Base-by-base conservation (phyloP, 106 monocot species). In the Gastrodia elata region DNA sequence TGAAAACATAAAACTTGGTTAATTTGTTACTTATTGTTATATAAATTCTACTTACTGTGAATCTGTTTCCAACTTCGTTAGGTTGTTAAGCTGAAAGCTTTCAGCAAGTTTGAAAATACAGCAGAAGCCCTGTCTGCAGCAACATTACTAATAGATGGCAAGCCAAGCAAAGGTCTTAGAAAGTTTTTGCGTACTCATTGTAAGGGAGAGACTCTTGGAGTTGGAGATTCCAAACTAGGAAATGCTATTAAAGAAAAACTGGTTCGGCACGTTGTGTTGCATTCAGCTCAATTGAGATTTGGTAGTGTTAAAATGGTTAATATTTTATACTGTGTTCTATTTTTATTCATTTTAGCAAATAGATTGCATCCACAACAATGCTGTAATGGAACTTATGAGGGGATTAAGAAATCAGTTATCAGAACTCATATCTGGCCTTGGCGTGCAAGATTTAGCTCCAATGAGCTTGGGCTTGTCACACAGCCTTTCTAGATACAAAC, bases 381-480 rank as follows among this genome's bases (percentile, higher is more conserved):
- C 88, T 26, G 90, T 98, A 3, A 93, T 98, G 97, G 97, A 93
- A 74, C 74, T 98, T 56, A 93, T 98, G 97, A 98, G 97, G 59
- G 97, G 97, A 32, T 68, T 98, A 22, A 83, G 97, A 44, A 93
- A 42, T 72, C 97, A 98, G 79, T 64, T 98, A 33, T 87, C 93
- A 4, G 97, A 98, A 22, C 88, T 98, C 18, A 88, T 98, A 42
- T 81, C 92, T 36, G 97, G 97, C 2, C 75, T 98, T 77, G 97
- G 79, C 30, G 78, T 74, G 24, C 90, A 98, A 80, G 97, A 98
- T 80, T 65, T 98, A 30, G 93, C 84, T 44, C 93, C 97, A 13
- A 98, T 98, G 97, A 98, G 97, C 77, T 78, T 98, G 79, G 97
- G 97, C 49, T 75, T 98, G 48, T 98, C 97, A 18, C 97, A 98